Percentiles rank a stretch among this genome's conserved stretches.
Conservation (phyloP, 768 basidiomycete genomes). For the Kwoniella mangroviensis region DNA sequence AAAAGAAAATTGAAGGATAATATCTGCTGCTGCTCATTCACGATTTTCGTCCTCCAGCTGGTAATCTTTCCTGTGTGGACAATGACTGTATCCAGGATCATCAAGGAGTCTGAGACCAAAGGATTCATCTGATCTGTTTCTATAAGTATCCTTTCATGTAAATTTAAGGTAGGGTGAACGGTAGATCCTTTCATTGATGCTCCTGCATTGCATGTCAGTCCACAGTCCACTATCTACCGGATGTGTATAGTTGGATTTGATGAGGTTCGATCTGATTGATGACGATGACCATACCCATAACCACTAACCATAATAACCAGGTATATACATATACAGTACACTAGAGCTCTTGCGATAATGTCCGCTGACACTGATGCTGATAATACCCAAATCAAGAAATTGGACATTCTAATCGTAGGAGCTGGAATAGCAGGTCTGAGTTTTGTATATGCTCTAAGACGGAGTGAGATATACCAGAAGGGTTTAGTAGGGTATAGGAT, state of each 20-base stretch:
- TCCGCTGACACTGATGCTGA: not conserved
- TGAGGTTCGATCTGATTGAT: too few species aligned
- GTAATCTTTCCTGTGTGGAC: too few species aligned
- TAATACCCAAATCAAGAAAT: not conserved
- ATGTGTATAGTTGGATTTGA: too few species aligned
- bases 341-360: not conserved
- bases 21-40: too few species aligned
- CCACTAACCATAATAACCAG: not conserved
- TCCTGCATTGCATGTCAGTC: not conserved
- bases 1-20: too few species aligned
- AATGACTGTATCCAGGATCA: not conserved
- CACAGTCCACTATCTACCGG: too few species aligned
- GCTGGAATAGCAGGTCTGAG: constrained; percentile 38
- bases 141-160: not conserved
- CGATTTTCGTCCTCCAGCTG: too few species aligned
- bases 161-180: too few species aligned
- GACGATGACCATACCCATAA: too few species aligned
- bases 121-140: not conserved
- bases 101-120: not conserved
- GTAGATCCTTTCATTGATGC: not conserved
- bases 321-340: not conserved
- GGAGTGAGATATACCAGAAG: constrained; percentile 8
- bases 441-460: constrained; percentile 22
- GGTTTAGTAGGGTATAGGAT: constrained; percentile 19
- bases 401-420: constrained; percentile 31